Percentiles rank a stretch among this genome's conserved stretches.
phyloP scores from a whole-genome alignment of 2,329 filamentous ascomycete species.

The Acephala macrosclerotiorum region DNA sequence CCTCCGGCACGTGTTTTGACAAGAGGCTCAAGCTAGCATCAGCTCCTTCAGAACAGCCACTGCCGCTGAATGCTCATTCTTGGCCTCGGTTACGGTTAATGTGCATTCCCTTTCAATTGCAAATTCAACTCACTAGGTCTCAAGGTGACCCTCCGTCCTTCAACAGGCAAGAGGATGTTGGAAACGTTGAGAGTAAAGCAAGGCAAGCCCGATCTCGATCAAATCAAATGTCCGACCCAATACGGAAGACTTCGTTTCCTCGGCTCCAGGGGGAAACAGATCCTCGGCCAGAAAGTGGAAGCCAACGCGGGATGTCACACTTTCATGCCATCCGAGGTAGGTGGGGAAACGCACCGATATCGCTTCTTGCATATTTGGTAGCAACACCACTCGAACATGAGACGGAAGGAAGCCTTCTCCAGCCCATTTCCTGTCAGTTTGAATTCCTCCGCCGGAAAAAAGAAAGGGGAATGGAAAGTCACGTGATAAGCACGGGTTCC shows the following conservation, averaged over 20 bases:
- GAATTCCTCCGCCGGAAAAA: neutral
- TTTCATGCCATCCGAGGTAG: neutral
- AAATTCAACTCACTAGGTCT: too few species aligned
- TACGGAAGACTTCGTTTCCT: neutral
- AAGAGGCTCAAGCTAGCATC: too few species aligned
- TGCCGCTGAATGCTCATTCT: too few species aligned
- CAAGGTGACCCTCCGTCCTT: too few species aligned
- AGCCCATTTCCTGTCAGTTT: neutral
- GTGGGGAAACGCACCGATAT: neutral
- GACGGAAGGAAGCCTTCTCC: neutral
- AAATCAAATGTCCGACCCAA: neutral
- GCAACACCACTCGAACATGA: neutral
- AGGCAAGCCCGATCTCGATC: neutral
- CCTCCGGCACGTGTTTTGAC: too few species aligned
- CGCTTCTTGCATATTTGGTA: neutral
- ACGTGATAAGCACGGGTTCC: conserved; percentile 4
- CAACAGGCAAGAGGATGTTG: too few species aligned
- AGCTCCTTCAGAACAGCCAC: too few species aligned
- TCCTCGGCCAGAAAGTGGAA: neutral
- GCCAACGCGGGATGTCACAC: neutral
- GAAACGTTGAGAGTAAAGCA: too few species aligned
- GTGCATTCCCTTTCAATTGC: too few species aligned
- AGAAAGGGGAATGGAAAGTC: neutral
- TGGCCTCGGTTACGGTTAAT: too few species aligned
- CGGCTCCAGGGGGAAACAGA: too few species aligned